Evolutionary conservation across 257 asterid genomes (phyloP).

Genomic region (Schizonepeta tenuifolia): DNA sequence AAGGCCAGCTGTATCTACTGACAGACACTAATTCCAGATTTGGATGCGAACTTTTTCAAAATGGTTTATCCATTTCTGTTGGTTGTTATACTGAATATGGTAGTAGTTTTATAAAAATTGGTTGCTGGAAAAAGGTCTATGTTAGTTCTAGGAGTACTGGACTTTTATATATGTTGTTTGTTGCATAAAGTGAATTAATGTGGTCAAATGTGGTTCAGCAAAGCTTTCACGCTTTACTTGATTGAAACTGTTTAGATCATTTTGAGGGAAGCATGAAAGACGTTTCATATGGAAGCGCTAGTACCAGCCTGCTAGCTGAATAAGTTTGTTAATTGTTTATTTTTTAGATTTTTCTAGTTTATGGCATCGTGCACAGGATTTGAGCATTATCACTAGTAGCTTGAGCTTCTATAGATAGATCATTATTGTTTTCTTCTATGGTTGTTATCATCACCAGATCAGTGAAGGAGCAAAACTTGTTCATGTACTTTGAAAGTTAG

Average conservation of each 20-base stretch:
- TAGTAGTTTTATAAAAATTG: not conserved
- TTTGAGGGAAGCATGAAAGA: not conserved
- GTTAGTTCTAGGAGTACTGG: no score
- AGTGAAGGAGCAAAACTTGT: constrained; percentile 45
- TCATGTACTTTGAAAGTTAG: not conserved
- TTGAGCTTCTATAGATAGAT: not conserved
- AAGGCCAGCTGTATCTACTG: not conserved
- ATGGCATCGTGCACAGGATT: not conserved
- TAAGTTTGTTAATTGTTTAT: not conserved
- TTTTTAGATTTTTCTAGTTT: not conserved
- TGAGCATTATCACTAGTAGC: not conserved
- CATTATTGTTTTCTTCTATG: not conserved
- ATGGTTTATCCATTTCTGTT: not conserved
- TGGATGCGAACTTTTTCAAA: not conserved
- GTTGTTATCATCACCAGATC: constrained; percentile 39
- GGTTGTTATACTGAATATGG: not conserved
- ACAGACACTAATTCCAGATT: constrained; percentile 2
- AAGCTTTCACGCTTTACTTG: constrained; percentile 2
- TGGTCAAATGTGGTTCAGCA: not conserved
- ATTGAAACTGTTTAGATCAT: not conserved
- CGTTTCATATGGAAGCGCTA: not conserved
- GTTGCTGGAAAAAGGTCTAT: not conserved
- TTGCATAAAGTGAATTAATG: not conserved
- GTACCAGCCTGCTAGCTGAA: no score
- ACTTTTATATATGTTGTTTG: not conserved